A percentile compares a stretch with the other conserved stretches of the same genome.
Evolutionary conservation across 2,329 filamentous ascomycete species (phyloP).

Genomic region (Ophiocordyceps camponoti-leonardi): DNA sequence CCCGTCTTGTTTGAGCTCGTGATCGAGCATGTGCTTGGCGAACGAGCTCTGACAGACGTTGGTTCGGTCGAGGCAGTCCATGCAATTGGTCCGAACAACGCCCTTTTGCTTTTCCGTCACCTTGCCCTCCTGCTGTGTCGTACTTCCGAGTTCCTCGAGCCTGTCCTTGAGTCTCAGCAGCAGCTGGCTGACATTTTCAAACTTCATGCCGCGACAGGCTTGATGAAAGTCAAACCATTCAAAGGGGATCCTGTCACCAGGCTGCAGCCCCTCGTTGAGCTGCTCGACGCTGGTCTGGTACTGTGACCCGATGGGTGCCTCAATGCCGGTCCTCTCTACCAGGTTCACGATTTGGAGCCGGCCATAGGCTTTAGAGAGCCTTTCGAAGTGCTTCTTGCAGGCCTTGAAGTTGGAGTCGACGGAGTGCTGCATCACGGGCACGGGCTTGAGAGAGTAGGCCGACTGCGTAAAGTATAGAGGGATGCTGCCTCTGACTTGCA

Average conservation of each 20-base stretch:
- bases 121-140: conserved; percentile 32
- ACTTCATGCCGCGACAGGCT: conserved; percentile 90
- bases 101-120: conserved; percentile 43
- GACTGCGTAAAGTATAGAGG: conserved; percentile 91
- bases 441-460: conserved; percentile 81
- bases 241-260: conserved; percentile 32
- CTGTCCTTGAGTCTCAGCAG: conserved; percentile 51
- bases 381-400: conserved; percentile 63
- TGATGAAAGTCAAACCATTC: conserved; percentile 98
- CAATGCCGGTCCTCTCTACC: conserved; percentile 75
- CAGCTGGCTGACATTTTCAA: conserved; percentile 78
- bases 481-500: conserved; percentile 81
- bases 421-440: conserved; percentile 68
- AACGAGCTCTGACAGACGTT: conserved; percentile 93
- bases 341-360: conserved; percentile 64
- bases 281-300: conserved; percentile 53
- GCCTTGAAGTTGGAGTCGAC: conserved; percentile 61
- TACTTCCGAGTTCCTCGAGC: conserved; percentile 58
- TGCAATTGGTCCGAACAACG: conserved; percentile 87
- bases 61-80: conserved; percentile 94
- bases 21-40: conserved; percentile 64
- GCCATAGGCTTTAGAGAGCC: conserved; percentile 54
- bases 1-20: conserved; percentile 59
- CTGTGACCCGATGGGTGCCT: conserved; percentile 59
- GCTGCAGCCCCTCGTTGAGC: conserved; percentile 45